Base-by-base conservation (phyloP, 2,329 filamentous ascomycete genomes). In the Penicillium sp. region DNA sequence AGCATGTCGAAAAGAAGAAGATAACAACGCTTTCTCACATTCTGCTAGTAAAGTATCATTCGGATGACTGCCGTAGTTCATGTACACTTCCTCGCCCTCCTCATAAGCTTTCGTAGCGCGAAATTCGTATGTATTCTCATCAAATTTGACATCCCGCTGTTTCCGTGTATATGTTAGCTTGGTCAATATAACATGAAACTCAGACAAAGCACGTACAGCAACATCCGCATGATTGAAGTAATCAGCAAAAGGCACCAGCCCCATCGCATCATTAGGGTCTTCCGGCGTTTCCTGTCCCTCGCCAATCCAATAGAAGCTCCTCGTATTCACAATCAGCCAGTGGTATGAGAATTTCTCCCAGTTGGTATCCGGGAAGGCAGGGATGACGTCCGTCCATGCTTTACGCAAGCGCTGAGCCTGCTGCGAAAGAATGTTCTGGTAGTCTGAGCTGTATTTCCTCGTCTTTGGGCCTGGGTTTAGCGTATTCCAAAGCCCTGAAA, bases 301-400 rank as follows among this genome's bases (percentile, higher is more conserved):
- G 48, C 72, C 77, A 42, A 82, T 75, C 76, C 82, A 86, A 67
- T 83, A 85, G 66, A 87, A 87, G 27, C 81, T 82, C 62, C 85
- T 76, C 1, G 83, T 86, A 63, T 86, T 85, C 17, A 86, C 80
- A 56, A 86, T 80, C 23, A 85, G 74, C 85, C 85, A 88, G 64
- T 80, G 78, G 67, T 86, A 86, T 6, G 75, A 75, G 62, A 81
- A 86, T 1, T 67, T 66, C 8, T 75, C 63, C 67, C 77, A 77
- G 10, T 77, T 69, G 0, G 73, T 70, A 1, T 75, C 66, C 0
- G 81, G 79, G 35, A 81, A 80, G 0, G 77, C 75, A 12, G 71
- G 59, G 3, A 72, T 68, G 0, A 83, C 78, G 4, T 68, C 68
- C 0, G 66, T 64, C 79, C 82, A 86, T 60, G 86, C 83, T 35